These are phyloP conservation scores for Penicillium malachiteum DNA, from an alignment of 495 filamentous ascomycete genomes.

Conservation along the genomic window DNA sequence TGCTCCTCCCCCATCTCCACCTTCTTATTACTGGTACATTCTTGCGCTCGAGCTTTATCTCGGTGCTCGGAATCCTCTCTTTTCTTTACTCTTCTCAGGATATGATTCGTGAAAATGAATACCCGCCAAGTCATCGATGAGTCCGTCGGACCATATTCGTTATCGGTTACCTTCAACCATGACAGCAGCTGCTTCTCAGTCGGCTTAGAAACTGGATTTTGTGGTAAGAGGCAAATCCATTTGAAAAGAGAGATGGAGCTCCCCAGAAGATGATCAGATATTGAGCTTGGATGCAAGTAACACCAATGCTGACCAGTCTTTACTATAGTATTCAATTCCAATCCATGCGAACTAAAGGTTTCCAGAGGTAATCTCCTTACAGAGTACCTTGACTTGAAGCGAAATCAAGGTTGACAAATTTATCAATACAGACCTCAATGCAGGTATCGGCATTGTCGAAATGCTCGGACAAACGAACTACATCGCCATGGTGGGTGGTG, in stretches of 20 bases:
- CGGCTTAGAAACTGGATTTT: slow-evolving; percentile 82
- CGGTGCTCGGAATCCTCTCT: neutral
- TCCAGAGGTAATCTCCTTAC: slow-evolving; percentile 51
- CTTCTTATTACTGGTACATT: neutral
- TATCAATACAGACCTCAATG: slow-evolving; percentile 68
- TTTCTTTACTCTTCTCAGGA: slow-evolving; percentile 2
- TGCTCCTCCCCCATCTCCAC: neutral
- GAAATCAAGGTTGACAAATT: neutral
- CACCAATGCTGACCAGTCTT: slow-evolving; percentile 8
- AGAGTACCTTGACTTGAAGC: neutral
- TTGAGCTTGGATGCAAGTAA: too few species aligned
- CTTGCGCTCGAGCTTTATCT: too few species aligned
- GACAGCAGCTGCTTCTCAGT: slow-evolving; percentile 87
- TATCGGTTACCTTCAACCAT: slow-evolving; percentile 84
- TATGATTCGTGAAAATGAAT: slow-evolving; percentile 66
- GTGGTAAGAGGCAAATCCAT: slow-evolving; percentile 54
- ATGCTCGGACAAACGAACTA: slow-evolving; percentile 90
- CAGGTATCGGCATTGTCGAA: slow-evolving; percentile 76
- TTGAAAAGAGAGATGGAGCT: neutral
- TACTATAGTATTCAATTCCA: slow-evolving; percentile 68
- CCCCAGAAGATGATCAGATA: neutral
- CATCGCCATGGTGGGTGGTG: slow-evolving; percentile 86
- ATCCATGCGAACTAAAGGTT: slow-evolving; percentile 72
- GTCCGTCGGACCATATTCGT: slow-evolving; percentile 68
- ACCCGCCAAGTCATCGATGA: slow-evolving; percentile 82